Evolutionary conservation across 345 rosid species (phyloP).

Genomic region (Ceriops zippeliana): DNA sequence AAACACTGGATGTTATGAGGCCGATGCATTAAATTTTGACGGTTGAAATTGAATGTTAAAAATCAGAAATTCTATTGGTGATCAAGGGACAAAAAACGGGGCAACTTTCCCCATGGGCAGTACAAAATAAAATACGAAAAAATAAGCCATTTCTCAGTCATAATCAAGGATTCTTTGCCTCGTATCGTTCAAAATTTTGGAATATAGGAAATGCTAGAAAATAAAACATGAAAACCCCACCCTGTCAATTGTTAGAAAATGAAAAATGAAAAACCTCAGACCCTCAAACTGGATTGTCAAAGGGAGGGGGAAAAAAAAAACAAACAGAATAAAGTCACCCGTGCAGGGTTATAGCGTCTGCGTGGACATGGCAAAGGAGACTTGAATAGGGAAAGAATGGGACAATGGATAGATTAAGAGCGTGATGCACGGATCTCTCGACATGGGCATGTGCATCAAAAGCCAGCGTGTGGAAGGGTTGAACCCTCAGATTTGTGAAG

Average conservation of each 20-base stretch:
- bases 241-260: too few relatives aligned
- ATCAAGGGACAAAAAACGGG: too few relatives aligned
- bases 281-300: too few relatives aligned
- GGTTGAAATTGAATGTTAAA: neutral
- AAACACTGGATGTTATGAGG: neutral
- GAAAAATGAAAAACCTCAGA: too few relatives aligned
- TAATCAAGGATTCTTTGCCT: too few relatives aligned
- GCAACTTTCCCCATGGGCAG: too few relatives aligned
- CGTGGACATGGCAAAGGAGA: conserved; percentile 11
- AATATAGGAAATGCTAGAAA: too few relatives aligned
- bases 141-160: too few relatives aligned
- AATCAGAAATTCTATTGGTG: too few relatives aligned
- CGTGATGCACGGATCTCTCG: conserved; percentile 41
- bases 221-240: too few relatives aligned
- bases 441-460: conserved; percentile 44
- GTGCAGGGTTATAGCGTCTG: neutral
- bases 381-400: conserved; percentile 23
- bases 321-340: conserved; percentile 1
- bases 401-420: conserved; percentile 21
- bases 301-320: neutral
- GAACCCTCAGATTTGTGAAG: conserved; percentile 12
- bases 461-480: conserved; percentile 20
- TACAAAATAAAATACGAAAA: too few relatives aligned
- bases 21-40: neutral
- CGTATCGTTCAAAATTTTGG: too few relatives aligned